Evolutionary conservation across 2,329 filamentous ascomycete species (phyloP), one percentile per base, ranked within the genome.

Genomic region (Trichoderma sp.): DNA sequence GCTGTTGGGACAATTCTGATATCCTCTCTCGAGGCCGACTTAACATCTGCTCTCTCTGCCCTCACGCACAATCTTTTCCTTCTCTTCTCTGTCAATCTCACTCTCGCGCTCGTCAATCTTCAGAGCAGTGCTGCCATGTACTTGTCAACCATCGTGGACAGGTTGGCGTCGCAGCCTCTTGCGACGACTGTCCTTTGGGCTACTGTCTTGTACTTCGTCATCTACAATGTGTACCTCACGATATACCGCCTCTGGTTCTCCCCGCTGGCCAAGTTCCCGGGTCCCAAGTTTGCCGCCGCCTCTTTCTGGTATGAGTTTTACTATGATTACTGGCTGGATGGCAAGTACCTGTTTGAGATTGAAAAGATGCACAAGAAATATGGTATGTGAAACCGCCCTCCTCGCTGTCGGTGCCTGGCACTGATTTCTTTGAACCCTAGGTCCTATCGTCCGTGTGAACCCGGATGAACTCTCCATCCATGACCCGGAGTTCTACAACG

Each of bases 391-490:
- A 48, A 15, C 9, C 51, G 12, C 24, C 6, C 12, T 34, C 30
- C 34, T 3, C 30, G 3, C 10, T 2, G 12, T 24, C 17, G n/a
- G 6, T 55, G n/a, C 19, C 19, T 15, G 3, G 2, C 4, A 14
- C 52, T 55, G 24, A 55, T 55, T 10, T 41, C 17, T 3, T 7
- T 52, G 4, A 24, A 1, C 34, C 17, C 7, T 6, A 72, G 71
- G 76, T 1, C 73, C 74, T 0, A 74, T 77, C 19, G 67, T 77
- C 39, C 69, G 74, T 7, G 72, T 77, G 64, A 75, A 71, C 43
- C 72, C 75, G 0, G 65, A 71, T 28, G 76, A 77, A 64, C 58
- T 77, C 1, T 74, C 77, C 39, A 68, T 76, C 24, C 67, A 62
- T 15, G 71, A 73, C 30, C 59, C 72, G 4, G 63, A 68, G 1